Percentiles rank a stretch among this genome's conserved stretches.
Conservation (phyloP, 495 filamentous ascomycete genomes). For the Pseudoneurospora amorphoporcata region DNA sequence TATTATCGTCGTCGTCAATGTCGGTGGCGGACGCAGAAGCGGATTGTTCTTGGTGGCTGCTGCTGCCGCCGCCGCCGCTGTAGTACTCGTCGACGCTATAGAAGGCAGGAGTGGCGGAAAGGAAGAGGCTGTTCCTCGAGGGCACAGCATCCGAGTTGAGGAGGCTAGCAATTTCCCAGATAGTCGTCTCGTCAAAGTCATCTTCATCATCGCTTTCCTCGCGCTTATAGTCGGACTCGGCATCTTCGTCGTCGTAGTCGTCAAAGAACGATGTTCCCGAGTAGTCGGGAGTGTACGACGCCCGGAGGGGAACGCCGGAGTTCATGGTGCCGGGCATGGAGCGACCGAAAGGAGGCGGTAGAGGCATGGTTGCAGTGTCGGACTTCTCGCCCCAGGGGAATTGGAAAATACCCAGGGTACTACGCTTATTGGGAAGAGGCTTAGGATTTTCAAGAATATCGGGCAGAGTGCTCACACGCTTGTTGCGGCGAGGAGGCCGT, state of each 20-base stretch:
- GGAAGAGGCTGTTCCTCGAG: constrained; percentile 35
- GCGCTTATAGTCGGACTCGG: constrained; percentile 22
- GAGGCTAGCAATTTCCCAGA: constrained; percentile 49
- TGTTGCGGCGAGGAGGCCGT: constrained; percentile 39
- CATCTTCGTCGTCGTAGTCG: constrained; percentile 36
- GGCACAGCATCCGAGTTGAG: constrained; percentile 36
- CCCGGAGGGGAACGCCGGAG: constrained; percentile 21
- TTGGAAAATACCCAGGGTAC: constrained; percentile 46
- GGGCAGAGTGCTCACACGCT: constrained; percentile 41
- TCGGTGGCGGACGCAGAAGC: not conserved
- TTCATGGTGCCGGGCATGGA: constrained; percentile 42
- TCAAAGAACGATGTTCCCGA: constrained; percentile 39
- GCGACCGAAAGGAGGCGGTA: constrained; percentile 4
- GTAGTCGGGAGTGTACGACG: constrained; percentile 22
- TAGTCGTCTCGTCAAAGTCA: constrained; percentile 43
- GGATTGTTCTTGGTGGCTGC: not conserved
- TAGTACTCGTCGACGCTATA: constrained; percentile 16
- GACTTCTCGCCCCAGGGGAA: constrained; percentile 49
- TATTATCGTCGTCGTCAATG: constrained; percentile 23
- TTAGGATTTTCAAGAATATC: constrained; percentile 47
- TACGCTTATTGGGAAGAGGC: constrained; percentile 40
- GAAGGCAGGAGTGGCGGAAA: constrained; percentile 9
- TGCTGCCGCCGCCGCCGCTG: not conserved
- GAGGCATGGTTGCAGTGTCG: constrained; percentile 35
- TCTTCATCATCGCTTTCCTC: constrained; percentile 32